Evolutionary conservation across 2,329 filamentous ascomycete genomes (phyloP).

Genomic region (Epichloe gansuensis): DNA sequence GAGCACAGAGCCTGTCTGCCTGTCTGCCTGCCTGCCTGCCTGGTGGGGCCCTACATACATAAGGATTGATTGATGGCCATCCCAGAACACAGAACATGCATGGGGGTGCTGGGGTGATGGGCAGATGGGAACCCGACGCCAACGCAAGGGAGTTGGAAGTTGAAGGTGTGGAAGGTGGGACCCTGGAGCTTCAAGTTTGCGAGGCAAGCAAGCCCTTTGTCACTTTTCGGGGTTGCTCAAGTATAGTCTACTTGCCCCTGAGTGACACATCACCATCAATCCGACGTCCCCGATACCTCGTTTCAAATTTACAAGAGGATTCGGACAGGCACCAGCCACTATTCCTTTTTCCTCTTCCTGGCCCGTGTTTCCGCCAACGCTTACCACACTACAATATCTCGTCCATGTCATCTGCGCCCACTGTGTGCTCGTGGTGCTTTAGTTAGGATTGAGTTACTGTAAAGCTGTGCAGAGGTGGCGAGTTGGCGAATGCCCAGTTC

Average conservation of each 20-base stretch:
- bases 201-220: neutral
- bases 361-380: too few species aligned
- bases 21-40: neutral
- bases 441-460: too few species aligned
- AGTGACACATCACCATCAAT: neutral
- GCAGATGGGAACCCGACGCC: neutral
- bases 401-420: neutral
- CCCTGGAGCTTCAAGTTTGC: neutral
- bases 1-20: neutral
- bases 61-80: neutral
- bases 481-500: too few species aligned
- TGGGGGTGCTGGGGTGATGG: too few species aligned
- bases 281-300: neutral
- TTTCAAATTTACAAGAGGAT: conserved; percentile 1
- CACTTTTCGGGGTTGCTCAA: neutral
- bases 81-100: neutral
- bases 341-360: neutral
- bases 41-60: neutral
- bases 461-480: too few species aligned
- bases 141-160: neutral
- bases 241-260: neutral
- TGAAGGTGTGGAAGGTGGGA: neutral
- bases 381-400: neutral
- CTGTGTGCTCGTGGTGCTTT: too few species aligned
- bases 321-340: neutral